Base-by-base conservation (phyloP, 306 rosid genomes). In the Casuarina glauca region DNA sequence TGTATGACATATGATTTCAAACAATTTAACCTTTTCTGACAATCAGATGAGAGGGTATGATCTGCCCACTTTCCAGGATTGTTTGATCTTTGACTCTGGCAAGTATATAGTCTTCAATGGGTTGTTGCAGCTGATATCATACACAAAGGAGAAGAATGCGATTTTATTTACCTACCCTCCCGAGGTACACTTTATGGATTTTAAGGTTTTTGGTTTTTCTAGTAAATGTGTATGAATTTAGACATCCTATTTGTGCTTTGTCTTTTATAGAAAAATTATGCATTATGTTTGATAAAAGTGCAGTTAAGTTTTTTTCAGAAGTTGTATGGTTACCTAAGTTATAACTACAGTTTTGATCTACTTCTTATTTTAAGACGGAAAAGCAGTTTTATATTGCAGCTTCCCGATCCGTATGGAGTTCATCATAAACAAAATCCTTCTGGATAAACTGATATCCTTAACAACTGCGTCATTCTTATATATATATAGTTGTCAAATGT, bases 91-190 rank as follows among this genome's bases (percentile, higher is more conserved):
- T 93, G 81, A 90, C 91, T 75, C 80, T 78, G 89, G 90, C 82
- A 93, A 85, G 81, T 96, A 93, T 91, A 80, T 96, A 81, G 89
- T 90, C 80, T 86, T 93, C 80, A 96, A 89, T 77, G 93, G 74
- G 51, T 19, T 96, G 52, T 84, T 93, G 94, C 99, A 93, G 94
- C 87, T 96, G 78, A 84, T 96, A 81, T 82, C 90, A 50, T 93
- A 81, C 86, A 84, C 88, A 3, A 95, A 93, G 91, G 97, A 96
- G 96, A 96, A 96, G 84, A 86, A 90, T 69, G 96, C 96, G 69
- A 91, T 96, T 74, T 87, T 96, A 82, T 93, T 91, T 55, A 96
- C 98, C 19, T 86, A 93, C 85, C 94, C 98, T 82, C 97, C 90
- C 8, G 82, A 75, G 61, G 99, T 96, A 79, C 19, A 52, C 80